Evolutionary conservation across 495 filamentous ascomycete species (phyloP).

Genomic region (Talaromyces wortmannii): DNA sequence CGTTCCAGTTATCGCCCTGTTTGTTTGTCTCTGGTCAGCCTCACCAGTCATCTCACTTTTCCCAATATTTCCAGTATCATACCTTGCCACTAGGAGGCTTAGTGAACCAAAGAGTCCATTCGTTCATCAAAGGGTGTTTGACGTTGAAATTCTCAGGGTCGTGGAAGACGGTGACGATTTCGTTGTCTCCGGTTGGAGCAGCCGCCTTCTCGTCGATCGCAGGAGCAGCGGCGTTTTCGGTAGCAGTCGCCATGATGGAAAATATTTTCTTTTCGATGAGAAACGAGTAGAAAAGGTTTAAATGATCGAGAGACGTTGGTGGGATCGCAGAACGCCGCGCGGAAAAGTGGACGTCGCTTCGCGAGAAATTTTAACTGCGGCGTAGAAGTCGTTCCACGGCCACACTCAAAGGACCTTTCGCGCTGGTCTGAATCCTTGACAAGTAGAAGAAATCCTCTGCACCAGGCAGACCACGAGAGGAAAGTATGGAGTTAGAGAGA

Average conservation of each 20-base stretch:
- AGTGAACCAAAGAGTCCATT: slow-evolving; percentile 99
- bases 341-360: neutral
- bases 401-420: neutral
- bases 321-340: slow-evolving; percentile 8
- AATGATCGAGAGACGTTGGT: slow-evolving; percentile 12
- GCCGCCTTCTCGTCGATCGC: slow-evolving; percentile 37
- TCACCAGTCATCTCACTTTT: slow-evolving; percentile 8
- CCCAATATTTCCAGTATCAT: slow-evolving; percentile 10
- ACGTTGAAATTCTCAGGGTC: slow-evolving; percentile 98
- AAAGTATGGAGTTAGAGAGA: neutral
- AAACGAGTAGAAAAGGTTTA: neutral
- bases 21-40: neutral
- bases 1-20: slow-evolving; percentile 96
- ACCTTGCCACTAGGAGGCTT: slow-evolving; percentile 98
- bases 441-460: slow-evolving; percentile 22
- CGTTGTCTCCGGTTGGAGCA: slow-evolving; percentile 36
- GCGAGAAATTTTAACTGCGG: neutral
- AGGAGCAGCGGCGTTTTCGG: slow-evolving; percentile 31
- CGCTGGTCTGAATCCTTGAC: neutral
- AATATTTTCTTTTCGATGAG: neutral
- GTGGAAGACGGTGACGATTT: slow-evolving; percentile 84
- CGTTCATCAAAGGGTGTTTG: slow-evolving; percentile 92
- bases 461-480: slow-evolving; percentile 30
- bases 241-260: slow-evolving; percentile 32
- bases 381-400: neutral